Conservation (phyloP, 202 grass and related monocot species). For the Setaria viridis region DNA sequence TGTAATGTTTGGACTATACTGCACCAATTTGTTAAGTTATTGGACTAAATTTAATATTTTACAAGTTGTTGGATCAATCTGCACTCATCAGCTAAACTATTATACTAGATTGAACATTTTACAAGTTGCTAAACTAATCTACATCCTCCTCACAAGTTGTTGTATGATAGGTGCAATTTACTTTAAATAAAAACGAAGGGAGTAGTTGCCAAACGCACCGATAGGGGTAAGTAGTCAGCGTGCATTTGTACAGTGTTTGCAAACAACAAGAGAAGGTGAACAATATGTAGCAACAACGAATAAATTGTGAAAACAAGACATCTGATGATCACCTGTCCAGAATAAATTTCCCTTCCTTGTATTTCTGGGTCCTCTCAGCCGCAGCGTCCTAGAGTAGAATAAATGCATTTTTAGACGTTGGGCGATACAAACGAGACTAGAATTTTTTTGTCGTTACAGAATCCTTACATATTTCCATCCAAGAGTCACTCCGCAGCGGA, state of each 20-base stretch:
- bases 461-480: slow-evolving; percentile 98
- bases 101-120: too few species aligned
- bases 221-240: too few species aligned
- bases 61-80: too few species aligned
- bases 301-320: slow-evolving; percentile 1
- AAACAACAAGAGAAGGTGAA: not conserved
- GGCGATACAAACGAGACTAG: slow-evolving; percentile 3
- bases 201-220: too few species aligned
- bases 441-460: not conserved
- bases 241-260: not conserved
- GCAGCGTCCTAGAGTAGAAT: slow-evolving; percentile 60
- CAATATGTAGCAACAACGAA: not conserved
- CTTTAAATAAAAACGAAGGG: too few species aligned
- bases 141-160: too few species aligned
- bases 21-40: too few species aligned
- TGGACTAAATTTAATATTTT: too few species aligned
- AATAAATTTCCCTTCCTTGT: slow-evolving; percentile 94
- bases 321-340: slow-evolving; percentile 68
- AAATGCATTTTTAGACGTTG: slow-evolving; percentile 14
- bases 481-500: slow-evolving; percentile 78
- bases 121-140: too few species aligned
- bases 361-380: slow-evolving; percentile 66
- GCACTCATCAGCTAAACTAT: too few species aligned
- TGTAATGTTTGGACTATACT: too few species aligned
- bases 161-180: too few species aligned